Percentiles rank a stretch among this genome's conserved stretches.
Conservation (phyloP, 192 early-diverging fungal genomes). For the Backusella tarrabulga region DNA sequence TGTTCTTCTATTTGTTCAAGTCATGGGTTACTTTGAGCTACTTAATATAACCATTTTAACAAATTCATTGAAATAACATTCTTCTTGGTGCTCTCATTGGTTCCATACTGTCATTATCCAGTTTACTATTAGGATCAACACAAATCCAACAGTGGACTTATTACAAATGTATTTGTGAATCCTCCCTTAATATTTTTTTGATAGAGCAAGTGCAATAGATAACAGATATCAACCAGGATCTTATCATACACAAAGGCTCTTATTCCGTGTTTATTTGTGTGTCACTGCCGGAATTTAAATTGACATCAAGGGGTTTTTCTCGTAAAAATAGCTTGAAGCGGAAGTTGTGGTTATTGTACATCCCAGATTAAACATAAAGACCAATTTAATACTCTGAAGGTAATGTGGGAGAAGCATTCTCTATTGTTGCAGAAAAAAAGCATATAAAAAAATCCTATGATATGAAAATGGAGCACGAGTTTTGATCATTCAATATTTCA, state of each 20-base stretch:
- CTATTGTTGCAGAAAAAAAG: background rate
- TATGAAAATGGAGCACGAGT: background rate
- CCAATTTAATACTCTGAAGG: background rate
- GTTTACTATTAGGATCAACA: background rate
- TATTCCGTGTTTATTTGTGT: background rate
- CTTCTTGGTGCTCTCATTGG: background rate
- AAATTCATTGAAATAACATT: background rate
- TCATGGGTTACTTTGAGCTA: background rate
- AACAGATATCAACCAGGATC: background rate
- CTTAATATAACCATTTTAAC: background rate
- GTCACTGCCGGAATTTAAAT: background rate
- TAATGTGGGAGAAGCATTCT: background rate
- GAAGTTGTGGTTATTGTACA: background rate
- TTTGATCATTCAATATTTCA: background rate
- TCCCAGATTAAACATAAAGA: background rate
- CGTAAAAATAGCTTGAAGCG: background rate
- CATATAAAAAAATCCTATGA: background rate
- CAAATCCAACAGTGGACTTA: background rate
- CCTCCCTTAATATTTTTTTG: background rate
- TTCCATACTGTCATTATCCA: background rate
- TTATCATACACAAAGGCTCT: background rate
- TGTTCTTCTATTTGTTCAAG: background rate
- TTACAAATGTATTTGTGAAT: background rate
- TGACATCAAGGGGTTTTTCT: background rate
- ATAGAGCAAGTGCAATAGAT: background rate